Evolutionary conservation across 257 asterid genomes (phyloP).

Genomic region (Coffea eugenioides): DNA sequence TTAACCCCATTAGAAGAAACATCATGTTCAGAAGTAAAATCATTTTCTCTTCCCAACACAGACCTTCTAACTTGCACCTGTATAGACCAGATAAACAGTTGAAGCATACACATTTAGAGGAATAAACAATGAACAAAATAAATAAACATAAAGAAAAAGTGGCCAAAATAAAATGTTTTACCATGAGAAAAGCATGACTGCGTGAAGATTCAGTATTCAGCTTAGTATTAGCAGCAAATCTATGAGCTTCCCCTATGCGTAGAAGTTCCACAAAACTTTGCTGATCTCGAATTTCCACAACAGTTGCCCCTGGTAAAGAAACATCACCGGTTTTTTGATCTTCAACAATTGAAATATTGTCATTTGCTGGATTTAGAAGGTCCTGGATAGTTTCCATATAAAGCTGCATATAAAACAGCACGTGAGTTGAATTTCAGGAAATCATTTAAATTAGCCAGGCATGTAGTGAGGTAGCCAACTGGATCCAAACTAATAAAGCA

Average conservation of each 20-base stretch:
- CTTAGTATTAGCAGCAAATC: slow-evolving; percentile 97
- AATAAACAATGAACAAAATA: neutral
- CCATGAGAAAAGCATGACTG: slow-evolving; percentile 99
- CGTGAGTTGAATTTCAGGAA: slow-evolving; percentile 20
- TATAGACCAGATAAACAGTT: slow-evolving; percentile 20
- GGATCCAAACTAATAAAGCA: slow-evolving; percentile 11
- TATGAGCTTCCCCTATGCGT: slow-evolving; percentile 94
- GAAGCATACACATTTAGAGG: neutral
- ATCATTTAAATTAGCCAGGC: slow-evolving; percentile 3
- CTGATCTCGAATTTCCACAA: slow-evolving; percentile 77
- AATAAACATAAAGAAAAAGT: neutral
- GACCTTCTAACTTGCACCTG: slow-evolving; percentile 95
- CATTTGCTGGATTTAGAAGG: slow-evolving; percentile 86
- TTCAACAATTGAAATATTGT: slow-evolving; percentile 91
- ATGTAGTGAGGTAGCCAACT: neutral
- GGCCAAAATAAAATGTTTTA: slow-evolving; percentile 26
- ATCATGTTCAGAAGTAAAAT: slow-evolving; percentile 52
- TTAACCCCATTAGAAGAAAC: slow-evolving; percentile 53
- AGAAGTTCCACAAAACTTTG: slow-evolving; percentile 85
- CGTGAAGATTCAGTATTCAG: slow-evolving; percentile 98
- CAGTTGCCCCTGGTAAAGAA: slow-evolving; percentile 96
- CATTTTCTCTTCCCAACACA: slow-evolving; percentile 53
- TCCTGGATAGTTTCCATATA: slow-evolving; percentile 98
- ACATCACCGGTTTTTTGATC: slow-evolving; percentile 96
- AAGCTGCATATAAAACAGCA: slow-evolving; percentile 54